Conservation (phyloP, 768 basidiomycete genomes). For the Agrocybe praecox region DNA sequence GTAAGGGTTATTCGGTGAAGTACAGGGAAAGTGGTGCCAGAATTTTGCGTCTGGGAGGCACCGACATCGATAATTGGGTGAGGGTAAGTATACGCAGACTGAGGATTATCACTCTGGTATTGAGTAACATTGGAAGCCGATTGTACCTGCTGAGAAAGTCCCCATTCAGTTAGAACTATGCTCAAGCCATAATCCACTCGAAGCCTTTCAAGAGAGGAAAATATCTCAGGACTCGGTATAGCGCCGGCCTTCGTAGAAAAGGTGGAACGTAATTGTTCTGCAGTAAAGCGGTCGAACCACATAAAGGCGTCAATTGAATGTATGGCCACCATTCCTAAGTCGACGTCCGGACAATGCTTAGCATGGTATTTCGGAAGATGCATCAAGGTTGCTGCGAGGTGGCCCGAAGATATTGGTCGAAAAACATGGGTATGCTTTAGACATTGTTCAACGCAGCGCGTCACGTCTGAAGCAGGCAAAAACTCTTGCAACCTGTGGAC, state of each 20-base stretch:
- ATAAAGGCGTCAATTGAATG: conserved; percentile 80
- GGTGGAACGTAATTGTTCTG: conserved; percentile 49
- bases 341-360: conserved; percentile 46
- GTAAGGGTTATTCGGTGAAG: background rate
- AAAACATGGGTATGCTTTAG: conserved; percentile 70
- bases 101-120: background rate
- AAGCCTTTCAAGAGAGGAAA: conserved; percentile 49
- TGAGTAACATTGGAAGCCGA: background rate
- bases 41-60: too few relatives aligned
- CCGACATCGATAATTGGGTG: too few relatives aligned
- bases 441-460: conserved; percentile 24
- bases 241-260: background rate
- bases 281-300: conserved; percentile 73
- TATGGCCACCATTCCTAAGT: conserved; percentile 68
- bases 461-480: conserved; percentile 24
- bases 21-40: background rate
- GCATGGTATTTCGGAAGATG: conserved; percentile 58
- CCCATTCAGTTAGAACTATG: conserved; percentile 67
- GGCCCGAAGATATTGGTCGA: conserved; percentile 62
- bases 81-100: background rate
- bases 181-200: conserved; percentile 52
- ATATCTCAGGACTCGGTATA: conserved; percentile 41
- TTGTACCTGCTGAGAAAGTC: conserved; percentile 27
- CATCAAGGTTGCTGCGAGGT: conserved; percentile 69
- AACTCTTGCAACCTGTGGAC: conserved; percentile 41